Evolutionary conservation across 805 yeast genomes (phyloP).

Genomic region (Candida oleophila): DNA sequence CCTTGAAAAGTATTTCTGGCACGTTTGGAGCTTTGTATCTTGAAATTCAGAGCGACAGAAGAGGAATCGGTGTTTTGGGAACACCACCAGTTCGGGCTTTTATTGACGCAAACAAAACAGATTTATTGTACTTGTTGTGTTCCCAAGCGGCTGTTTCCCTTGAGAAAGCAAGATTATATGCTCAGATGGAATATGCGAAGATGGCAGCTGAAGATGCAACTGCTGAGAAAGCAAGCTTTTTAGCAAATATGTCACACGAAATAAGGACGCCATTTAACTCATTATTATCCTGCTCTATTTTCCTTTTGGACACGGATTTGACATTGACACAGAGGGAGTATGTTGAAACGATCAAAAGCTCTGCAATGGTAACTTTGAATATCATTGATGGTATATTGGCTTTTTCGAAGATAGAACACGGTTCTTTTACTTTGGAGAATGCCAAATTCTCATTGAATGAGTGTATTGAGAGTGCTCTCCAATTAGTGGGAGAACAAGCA

Average conservation of each 20-base stretch:
- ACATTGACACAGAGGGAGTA: constrained; percentile 45
- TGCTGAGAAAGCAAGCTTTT: constrained; percentile 52
- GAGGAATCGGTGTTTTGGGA: neutral
- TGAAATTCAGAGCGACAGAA: constrained; percentile 20
- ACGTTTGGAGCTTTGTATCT: constrained; percentile 47
- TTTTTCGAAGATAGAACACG: constrained; percentile 55
- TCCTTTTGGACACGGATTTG: constrained; percentile 48
- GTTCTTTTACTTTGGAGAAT: constrained; percentile 45
- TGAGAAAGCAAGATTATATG: constrained; percentile 45
- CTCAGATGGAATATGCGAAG: constrained; percentile 45
- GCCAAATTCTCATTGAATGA: constrained; percentile 45
- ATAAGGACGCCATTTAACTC: constrained; percentile 58
- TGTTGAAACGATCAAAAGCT: constrained; percentile 50
- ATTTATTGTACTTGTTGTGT: constrained; percentile 42
- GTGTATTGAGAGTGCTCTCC: constrained; percentile 48
- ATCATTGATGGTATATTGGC: constrained; percentile 56
- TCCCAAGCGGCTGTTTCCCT: constrained; percentile 54
- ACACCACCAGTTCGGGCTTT: constrained; percentile 9
- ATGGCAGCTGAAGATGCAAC: constrained; percentile 51
- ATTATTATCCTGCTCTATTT: constrained; percentile 46
- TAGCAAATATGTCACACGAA: constrained; percentile 50
- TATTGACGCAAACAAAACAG: constrained; percentile 34
- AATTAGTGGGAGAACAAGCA: constrained; percentile 49
- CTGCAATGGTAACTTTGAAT: constrained; percentile 50
- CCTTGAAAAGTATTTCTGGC: constrained; percentile 41